Evolutionary conservation across 2,329 filamentous ascomycete species (phyloP).

Genomic region (Sphaerulina populicola): DNA sequence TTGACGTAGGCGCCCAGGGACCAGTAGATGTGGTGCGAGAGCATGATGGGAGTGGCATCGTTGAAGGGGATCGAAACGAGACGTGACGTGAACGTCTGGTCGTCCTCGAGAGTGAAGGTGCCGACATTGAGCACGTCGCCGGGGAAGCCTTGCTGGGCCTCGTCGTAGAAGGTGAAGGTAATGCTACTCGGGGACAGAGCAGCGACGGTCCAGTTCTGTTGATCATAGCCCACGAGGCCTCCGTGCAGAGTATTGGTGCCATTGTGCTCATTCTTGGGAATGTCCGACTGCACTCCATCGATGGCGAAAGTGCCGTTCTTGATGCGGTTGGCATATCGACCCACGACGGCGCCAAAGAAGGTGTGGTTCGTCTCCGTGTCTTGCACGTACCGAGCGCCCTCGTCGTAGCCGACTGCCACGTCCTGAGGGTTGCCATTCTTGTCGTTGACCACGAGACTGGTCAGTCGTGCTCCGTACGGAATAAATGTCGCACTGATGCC

Average conservation of each 20-base stretch:
- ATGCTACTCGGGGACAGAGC: slow-evolving; percentile 58
- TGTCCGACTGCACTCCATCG: slow-evolving; percentile 41
- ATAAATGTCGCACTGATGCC: slow-evolving; percentile 30
- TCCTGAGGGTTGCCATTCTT: slow-evolving; percentile 39
- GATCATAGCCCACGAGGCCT: slow-evolving; percentile 51
- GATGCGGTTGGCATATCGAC: slow-evolving; percentile 48
- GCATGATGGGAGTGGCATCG: slow-evolving; percentile 74
- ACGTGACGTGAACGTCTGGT: slow-evolving; percentile 60
- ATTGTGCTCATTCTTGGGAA: slow-evolving; percentile 45
- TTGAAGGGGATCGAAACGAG: slow-evolving; percentile 64
- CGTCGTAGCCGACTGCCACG: slow-evolving; percentile 46
- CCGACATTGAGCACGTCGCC: slow-evolving; percentile 67
- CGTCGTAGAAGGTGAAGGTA: slow-evolving; percentile 66
- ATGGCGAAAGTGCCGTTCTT: slow-evolving; percentile 50
- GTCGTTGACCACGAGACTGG: slow-evolving; percentile 27
- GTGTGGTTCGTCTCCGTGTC: slow-evolving; percentile 44
- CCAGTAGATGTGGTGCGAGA: slow-evolving; percentile 70
- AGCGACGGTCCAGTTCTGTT: slow-evolving; percentile 63
- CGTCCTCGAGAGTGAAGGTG: slow-evolving; percentile 60
- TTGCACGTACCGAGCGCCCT: slow-evolving; percentile 33
- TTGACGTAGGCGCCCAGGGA: slow-evolving; percentile 74
- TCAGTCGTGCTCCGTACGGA: slow-evolving; percentile 28
- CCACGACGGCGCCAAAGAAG: slow-evolving; percentile 56
- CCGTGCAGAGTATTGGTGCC: slow-evolving; percentile 49
- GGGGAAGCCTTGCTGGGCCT: slow-evolving; percentile 67